A percentile compares a stretch with the other conserved stretches of the same genome.
These are phyloP conservation scores for Hibiscus tridactylites DNA, from an alignment of 345 rosid genomes.

Conservation along the genomic window DNA sequence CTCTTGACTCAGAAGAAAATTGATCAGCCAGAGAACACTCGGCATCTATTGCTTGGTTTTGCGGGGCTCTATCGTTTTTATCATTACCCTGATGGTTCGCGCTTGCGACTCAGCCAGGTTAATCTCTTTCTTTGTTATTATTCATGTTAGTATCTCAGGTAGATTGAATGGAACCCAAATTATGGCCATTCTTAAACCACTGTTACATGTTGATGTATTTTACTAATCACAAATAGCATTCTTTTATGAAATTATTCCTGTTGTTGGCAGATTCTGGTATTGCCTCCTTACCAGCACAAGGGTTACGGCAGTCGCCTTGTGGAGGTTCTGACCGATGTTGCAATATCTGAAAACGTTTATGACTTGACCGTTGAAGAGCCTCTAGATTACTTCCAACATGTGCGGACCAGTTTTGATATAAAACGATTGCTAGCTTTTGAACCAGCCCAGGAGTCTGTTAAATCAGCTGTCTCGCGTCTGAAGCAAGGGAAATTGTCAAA, in stretches of 20 bases:
- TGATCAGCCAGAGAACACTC: conserved; percentile 33
- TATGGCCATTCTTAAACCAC: background rate
- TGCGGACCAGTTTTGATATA: conserved; percentile 69
- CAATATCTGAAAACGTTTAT: conserved; percentile 55
- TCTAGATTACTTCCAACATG: conserved; percentile 64
- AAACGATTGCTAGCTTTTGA: conserved; percentile 44
- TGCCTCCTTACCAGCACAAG: conserved; percentile 77
- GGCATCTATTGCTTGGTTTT: conserved; percentile 59
- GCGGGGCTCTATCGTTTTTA: conserved; percentile 70
- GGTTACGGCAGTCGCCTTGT: conserved; percentile 69
- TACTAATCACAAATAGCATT: background rate
- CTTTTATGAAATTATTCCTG: background rate
- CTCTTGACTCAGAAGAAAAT: conserved; percentile 50
- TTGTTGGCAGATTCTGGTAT: conserved; percentile 61
- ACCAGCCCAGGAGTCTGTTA: conserved; percentile 50
- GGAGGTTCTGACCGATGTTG: conserved; percentile 63
- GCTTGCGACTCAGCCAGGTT: conserved; percentile 89
- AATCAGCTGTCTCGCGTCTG: conserved; percentile 43
- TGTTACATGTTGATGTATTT: background rate
- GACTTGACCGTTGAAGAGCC: conserved; percentile 97
- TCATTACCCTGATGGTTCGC: conserved; percentile 71
- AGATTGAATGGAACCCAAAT: background rate
- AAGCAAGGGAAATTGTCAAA: conserved; percentile 64
- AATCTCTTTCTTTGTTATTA: background rate
- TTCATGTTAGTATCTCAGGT: too few relatives aligned